Percentiles rank a stretch among this genome's conserved stretches.
phyloP scores from a whole-genome alignment of 257 asterid species.

The Scutellaria barbata region DNA sequence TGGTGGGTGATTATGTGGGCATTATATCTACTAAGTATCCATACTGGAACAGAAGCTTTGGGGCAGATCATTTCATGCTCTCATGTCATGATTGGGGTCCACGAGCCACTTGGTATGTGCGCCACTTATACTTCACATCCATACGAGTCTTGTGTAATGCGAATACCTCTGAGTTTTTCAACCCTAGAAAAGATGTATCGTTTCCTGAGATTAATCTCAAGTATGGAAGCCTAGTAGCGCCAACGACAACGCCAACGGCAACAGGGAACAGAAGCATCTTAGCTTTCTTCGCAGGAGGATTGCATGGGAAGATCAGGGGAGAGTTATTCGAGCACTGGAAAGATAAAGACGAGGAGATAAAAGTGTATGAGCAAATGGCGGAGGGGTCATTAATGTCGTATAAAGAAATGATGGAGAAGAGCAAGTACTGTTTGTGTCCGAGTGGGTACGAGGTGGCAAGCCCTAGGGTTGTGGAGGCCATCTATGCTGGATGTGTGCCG shows the following conservation, averaged over 20 bases:
- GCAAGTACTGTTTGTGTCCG: conserved; percentile 66
- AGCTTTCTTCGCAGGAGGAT: conserved; percentile 69
- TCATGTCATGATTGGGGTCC: conserved; percentile 93
- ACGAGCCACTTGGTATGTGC: conserved; percentile 69
- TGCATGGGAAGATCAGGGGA: conserved; percentile 59
- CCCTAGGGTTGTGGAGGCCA: conserved; percentile 62
- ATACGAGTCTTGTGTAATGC: conserved; percentile 76
- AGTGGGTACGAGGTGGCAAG: conserved; percentile 77
- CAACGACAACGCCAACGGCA: conserved; percentile 36
- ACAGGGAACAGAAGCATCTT: conserved; percentile 33
- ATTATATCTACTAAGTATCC: conserved; percentile 54
- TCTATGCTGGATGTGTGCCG: conserved; percentile 68
- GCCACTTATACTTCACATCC: conserved; percentile 63
- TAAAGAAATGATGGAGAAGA: conserved; percentile 49
- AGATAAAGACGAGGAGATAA: conserved; percentile 43
- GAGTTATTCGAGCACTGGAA: conserved; percentile 55
- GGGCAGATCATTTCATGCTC: conserved; percentile 79
- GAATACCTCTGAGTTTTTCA: conserved; percentile 73
- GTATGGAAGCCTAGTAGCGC: conserved; percentile 37
- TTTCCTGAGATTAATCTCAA: conserved; percentile 64
- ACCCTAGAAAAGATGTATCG: conserved; percentile 68
- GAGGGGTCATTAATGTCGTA: conserved; percentile 43
- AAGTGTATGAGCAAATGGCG: conserved; percentile 44
- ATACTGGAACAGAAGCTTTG: conserved; percentile 68
- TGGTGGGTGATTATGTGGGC: conserved; percentile 51